Conservation (phyloP, 2,329 filamentous ascomycete species). For the Coleophoma eucalyptorum region DNA sequence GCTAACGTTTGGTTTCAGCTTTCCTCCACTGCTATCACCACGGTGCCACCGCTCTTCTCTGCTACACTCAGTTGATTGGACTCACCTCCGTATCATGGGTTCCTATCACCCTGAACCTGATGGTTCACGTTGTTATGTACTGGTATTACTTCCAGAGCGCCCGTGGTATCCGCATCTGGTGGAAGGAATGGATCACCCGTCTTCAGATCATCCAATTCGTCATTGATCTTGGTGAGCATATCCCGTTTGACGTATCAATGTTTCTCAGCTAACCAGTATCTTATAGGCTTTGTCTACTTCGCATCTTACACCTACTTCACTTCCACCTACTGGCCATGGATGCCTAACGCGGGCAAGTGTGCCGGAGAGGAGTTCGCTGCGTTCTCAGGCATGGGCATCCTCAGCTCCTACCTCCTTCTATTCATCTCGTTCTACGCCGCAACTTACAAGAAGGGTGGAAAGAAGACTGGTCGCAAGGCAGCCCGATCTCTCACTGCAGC, state of each 20-base stretch:
- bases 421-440: slow-evolving; percentile 99
- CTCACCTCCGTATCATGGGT: slow-evolving; percentile 94
- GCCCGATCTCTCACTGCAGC: slow-evolving; percentile 40
- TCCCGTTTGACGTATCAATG: no score
- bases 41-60: slow-evolving; percentile 91
- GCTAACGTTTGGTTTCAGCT: slow-evolving; percentile 44
- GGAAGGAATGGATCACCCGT: slow-evolving; percentile 99
- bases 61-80: slow-evolving; percentile 95
- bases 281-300: slow-evolving; percentile 93
- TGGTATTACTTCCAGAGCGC: slow-evolving; percentile 99
- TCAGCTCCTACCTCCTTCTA: slow-evolving; percentile 92
- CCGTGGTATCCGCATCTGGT: slow-evolving; percentile 93
- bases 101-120: slow-evolving; percentile 85
- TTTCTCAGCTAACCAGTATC: no score
- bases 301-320: slow-evolving; percentile 99
- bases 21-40: slow-evolving; percentile 99
- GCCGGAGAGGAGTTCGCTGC: slow-evolving; percentile 97
- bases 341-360: slow-evolving; percentile 82
- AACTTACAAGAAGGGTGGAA: slow-evolving; percentile 85
- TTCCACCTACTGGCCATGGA: slow-evolving; percentile 79
- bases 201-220: slow-evolving; percentile 97
- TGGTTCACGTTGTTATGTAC: slow-evolving; percentile 98
- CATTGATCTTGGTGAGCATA: slow-evolving; percentile 79
- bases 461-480: slow-evolving; percentile 80
- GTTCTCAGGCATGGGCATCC: slow-evolving; percentile 84